phyloP scores from a whole-genome alignment of 1,139 yeast species.

The Yamadazyma dushanensis region DNA sequence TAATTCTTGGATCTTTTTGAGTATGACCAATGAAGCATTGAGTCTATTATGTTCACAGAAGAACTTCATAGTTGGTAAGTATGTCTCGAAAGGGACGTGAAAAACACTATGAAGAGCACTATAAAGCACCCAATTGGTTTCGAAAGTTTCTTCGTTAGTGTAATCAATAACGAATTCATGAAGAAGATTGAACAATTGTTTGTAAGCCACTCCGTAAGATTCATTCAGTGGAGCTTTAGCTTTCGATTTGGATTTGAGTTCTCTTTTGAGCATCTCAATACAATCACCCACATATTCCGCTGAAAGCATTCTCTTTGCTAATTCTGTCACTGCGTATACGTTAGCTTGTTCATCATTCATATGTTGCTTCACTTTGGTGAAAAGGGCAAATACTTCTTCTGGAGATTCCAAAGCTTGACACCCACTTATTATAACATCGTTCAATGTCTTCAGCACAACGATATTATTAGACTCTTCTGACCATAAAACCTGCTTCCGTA shows the following conservation, averaged over 20 bases:
- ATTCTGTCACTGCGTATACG: conserved; percentile 45
- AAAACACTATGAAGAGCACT: conserved; percentile 61
- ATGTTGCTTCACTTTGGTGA: conserved; percentile 40
- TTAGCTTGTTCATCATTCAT: conserved; percentile 29
- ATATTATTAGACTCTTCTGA: conserved; percentile 30
- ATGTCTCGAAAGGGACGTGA: conserved; percentile 58
- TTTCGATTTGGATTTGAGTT: conserved; percentile 50
- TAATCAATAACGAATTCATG: conserved; percentile 47
- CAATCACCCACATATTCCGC: conserved; percentile 57
- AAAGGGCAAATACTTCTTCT: conserved; percentile 30
- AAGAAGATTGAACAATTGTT: conserved; percentile 37
- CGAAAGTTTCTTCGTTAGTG: conserved; percentile 40
- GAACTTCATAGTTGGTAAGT: conserved; percentile 59
- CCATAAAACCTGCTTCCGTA: conserved; percentile 30
- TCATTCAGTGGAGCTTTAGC: conserved; percentile 30
- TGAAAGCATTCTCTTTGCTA: conserved; percentile 48
- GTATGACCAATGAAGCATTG: conserved; percentile 63
- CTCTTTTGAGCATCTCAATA: conserved; percentile 58
- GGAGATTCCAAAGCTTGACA: conserved; percentile 22
- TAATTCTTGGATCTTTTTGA: conserved; percentile 60
- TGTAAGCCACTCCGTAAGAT: conserved; percentile 29
- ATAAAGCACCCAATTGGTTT: conserved; percentile 65
- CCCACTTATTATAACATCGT: conserved; percentile 29
- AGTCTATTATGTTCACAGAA: conserved; percentile 60
- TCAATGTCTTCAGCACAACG: conserved; percentile 27